phyloP scores from a whole-genome alignment of 257 asterid species.

The Ophiorrhiza pumila region DNA sequence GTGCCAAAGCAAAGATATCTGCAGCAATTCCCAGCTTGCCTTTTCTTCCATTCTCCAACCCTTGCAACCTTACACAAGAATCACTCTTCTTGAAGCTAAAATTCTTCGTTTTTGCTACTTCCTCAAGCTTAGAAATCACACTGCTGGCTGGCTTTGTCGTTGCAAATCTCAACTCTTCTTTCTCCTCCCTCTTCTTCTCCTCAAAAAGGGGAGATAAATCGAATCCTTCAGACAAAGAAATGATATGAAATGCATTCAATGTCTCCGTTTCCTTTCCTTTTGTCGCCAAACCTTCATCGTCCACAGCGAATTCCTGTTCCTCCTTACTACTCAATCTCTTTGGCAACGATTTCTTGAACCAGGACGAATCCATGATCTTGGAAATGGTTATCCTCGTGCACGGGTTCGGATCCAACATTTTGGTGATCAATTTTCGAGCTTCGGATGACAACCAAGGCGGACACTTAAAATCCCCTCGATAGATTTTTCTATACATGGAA shows the following conservation, averaged over 20 bases:
- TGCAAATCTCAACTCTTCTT: conserved; percentile 42
- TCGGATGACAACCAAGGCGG: conserved; percentile 59
- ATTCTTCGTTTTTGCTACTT: conserved; percentile 42
- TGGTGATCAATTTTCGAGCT: conserved; percentile 39
- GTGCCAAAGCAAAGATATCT: conserved; percentile 40
- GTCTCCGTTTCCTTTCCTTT: conserved; percentile 34
- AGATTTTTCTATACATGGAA: conserved; percentile 44
- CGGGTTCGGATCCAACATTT: conserved; percentile 54
- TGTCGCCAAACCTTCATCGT: conserved; percentile 8
- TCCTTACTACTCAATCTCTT: conserved; percentile 19
- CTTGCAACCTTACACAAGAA: conserved; percentile 43
- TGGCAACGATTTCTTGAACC: conserved; percentile 48
- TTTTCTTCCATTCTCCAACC: conserved; percentile 40
- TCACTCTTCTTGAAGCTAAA: conserved; percentile 42
- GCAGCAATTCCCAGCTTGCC: conserved; percentile 55
- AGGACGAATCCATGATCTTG: conserved; percentile 41
- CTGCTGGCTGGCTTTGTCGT: conserved; percentile 42
- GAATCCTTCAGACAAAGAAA: conserved; percentile 50
- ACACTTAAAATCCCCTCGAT: conserved; percentile 53
- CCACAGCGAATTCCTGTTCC: conserved; percentile 27
- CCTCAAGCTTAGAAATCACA: conserved; percentile 44
- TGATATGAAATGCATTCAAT: conserved; percentile 51
- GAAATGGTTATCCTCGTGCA: conserved; percentile 34
- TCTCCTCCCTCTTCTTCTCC: conserved; percentile 39
- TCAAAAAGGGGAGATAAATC: conserved; percentile 52